Conservation (phyloP, 257 asterid species). For the Avicennia marina region DNA sequence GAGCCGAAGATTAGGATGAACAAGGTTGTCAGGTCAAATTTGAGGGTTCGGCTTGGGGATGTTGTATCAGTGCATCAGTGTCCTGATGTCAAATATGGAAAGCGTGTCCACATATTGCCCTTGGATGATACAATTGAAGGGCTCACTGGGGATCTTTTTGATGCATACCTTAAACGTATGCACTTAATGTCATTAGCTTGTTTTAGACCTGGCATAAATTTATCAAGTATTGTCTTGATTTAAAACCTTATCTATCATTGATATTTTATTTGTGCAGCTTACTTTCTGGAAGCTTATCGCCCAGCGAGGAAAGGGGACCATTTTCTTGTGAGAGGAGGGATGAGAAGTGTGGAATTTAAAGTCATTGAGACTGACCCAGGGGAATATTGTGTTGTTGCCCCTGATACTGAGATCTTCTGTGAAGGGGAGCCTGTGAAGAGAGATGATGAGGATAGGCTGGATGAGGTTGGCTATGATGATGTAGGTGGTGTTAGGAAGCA, state of each 20-base stretch:
- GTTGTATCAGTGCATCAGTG: constrained; percentile 88
- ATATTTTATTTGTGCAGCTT: constrained; percentile 29
- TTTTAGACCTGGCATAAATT: neutral
- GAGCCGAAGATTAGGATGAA: constrained; percentile 84
- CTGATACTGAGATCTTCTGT: constrained; percentile 56
- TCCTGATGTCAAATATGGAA: constrained; percentile 88
- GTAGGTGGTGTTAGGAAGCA: constrained; percentile 57
- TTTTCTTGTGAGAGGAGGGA: constrained; percentile 52
- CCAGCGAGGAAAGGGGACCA: constrained; percentile 56
- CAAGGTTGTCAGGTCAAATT: constrained; percentile 62
- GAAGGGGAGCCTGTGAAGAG: constrained; percentile 56
- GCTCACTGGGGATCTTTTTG: constrained; percentile 80
- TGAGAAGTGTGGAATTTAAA: constrained; percentile 52
- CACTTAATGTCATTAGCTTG: no score
- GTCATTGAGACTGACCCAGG: constrained; percentile 54
- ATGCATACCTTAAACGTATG: constrained; percentile 75
- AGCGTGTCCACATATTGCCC: constrained; percentile 81
- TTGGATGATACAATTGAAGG: constrained; percentile 88
- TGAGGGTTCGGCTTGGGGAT: constrained; percentile 78
- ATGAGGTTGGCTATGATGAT: constrained; percentile 55
- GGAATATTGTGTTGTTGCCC: constrained; percentile 54
- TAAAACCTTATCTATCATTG: neutral
- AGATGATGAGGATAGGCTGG: constrained; percentile 49
- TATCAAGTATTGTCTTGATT: neutral
- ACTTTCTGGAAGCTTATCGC: constrained; percentile 46